phyloP scores from a whole-genome alignment of 2,329 filamentous ascomycete species.

The Aspergillus fructus region DNA sequence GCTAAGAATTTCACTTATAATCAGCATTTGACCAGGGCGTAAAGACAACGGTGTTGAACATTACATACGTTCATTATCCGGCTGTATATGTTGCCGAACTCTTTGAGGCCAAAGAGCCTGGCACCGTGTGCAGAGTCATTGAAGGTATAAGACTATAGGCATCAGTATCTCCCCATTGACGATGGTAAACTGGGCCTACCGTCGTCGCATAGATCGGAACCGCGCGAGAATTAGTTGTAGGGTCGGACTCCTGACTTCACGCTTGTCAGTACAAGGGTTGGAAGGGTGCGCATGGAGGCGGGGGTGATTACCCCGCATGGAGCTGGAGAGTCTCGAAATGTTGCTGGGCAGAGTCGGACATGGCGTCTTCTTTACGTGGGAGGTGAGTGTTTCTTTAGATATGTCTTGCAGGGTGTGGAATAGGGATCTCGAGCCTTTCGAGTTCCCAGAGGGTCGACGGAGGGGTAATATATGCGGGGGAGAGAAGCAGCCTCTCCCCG shows the following conservation, averaged over 20 bases:
- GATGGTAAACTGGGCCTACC: conserved; percentile 38
- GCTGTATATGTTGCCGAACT: conserved; percentile 97
- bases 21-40: neutral
- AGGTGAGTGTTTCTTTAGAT: neutral
- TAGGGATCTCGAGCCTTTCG: neutral
- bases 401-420: neutral
- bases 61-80: conserved; percentile 83
- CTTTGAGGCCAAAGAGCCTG: conserved; percentile 92
- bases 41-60: neutral
- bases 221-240: conserved; percentile 79
- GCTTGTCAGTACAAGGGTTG: conserved; percentile 4
- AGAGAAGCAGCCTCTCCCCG: neutral
- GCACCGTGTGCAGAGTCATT: conserved; percentile 96
- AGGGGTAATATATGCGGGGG: conserved; percentile 7
- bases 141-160: conserved; percentile 75
- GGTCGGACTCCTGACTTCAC: conserved; percentile 72
- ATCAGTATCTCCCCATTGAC: neutral
- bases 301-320: conserved; percentile 68
- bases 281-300: too few species aligned
- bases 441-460: neutral
- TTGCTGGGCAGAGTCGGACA: conserved; percentile 37
- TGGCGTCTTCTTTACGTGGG: conserved; percentile 16
- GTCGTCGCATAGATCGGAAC: conserved; percentile 95
- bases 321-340: conserved; percentile 84
- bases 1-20: conserved; percentile 47